phyloP scores from a whole-genome alignment of 2,329 filamentous ascomycete species.

The Fusarium luffae region DNA sequence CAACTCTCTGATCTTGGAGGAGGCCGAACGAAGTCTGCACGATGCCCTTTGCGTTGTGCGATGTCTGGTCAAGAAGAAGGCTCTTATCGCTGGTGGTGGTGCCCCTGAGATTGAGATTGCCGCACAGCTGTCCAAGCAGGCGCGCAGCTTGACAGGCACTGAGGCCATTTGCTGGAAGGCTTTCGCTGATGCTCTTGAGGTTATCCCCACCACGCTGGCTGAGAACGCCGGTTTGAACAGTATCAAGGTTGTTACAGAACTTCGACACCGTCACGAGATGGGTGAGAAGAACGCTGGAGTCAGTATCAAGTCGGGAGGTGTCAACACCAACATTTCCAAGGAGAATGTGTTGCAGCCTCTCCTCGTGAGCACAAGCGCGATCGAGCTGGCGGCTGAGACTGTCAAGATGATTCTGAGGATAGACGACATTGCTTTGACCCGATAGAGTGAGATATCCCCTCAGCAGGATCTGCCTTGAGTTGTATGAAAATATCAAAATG shows the following conservation, averaged over 20 bases:
- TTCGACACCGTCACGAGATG: conserved; percentile 92
- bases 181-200: conserved; percentile 96
- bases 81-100: conserved; percentile 96
- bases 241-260: conserved; percentile 97
- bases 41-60: conserved; percentile 97
- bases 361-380: conserved; percentile 95
- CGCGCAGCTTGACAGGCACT: conserved; percentile 86
- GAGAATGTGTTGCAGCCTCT: conserved; percentile 97
- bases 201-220: conserved; percentile 94
- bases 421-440: conserved; percentile 73
- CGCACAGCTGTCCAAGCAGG: conserved; percentile 82
- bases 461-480: conserved; percentile 44
- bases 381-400: conserved; percentile 96
- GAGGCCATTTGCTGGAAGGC: conserved; percentile 99
- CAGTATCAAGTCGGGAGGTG: conserved; percentile 96
- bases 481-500: conserved; percentile 54
- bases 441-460: conserved; percentile 57
- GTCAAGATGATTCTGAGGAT: conserved; percentile 90
- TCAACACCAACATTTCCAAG: conserved; percentile 95
- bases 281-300: conserved; percentile 97
- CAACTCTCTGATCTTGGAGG: conserved; percentile 93
- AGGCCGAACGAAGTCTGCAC: conserved; percentile 95
- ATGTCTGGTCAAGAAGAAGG: conserved; percentile 99
- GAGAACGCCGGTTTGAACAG: conserved; percentile 98
- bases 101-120: conserved; percentile 97